Percentiles rank a stretch among this genome's conserved stretches.
Evolutionary conservation across 495 filamentous ascomycete genomes (phyloP).

Genomic region (Penicillium alfredii): DNA sequence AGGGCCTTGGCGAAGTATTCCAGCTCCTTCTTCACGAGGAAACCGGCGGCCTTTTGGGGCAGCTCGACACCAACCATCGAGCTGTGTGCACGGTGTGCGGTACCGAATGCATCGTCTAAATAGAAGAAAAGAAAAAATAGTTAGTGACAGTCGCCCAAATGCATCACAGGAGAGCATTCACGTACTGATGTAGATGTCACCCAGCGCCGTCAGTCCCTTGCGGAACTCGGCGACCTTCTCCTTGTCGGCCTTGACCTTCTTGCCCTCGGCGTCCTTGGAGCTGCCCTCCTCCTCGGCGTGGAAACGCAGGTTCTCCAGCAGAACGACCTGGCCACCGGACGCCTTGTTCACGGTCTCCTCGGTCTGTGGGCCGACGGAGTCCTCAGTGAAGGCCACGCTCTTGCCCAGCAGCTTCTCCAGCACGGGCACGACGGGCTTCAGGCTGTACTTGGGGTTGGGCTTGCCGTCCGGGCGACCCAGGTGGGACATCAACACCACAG

Average conservation of each 20-base stretch:
- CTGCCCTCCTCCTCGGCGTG: conserved; percentile 97
- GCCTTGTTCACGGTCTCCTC: conserved; percentile 87
- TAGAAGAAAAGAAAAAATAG: neutral
- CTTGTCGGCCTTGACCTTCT: conserved; percentile 97
- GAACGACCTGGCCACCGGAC: conserved; percentile 73
- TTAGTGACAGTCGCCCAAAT: conserved; percentile 11
- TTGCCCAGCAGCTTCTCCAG: conserved; percentile 83
- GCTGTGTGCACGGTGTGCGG: conserved; percentile 94
- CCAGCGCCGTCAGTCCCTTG: conserved; percentile 88
- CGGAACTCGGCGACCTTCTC: conserved; percentile 87
- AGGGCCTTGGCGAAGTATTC: conserved; percentile 99
- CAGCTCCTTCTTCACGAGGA: conserved; percentile 99
- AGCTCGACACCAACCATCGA: conserved; percentile 98
- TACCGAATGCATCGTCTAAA: conserved; percentile 95
- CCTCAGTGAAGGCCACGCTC: conserved; percentile 77
- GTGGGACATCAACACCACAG: conserved; percentile 97
- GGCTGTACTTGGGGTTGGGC: conserved; percentile 82
- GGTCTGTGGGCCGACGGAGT: conserved; percentile 83
- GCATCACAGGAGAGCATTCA: neutral
- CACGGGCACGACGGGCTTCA: conserved; percentile 87
- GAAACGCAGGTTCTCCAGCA: conserved; percentile 97
- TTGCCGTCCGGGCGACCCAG: conserved; percentile 92
- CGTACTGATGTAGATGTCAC: conserved; percentile 96
- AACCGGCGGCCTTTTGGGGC: conserved; percentile 91
- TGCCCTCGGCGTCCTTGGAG: conserved; percentile 83